These are phyloP conservation scores for Rhodotorula kratochvilovae DNA, from an alignment of 768 basidiomycete species.

Conservation along the genomic window DNA sequence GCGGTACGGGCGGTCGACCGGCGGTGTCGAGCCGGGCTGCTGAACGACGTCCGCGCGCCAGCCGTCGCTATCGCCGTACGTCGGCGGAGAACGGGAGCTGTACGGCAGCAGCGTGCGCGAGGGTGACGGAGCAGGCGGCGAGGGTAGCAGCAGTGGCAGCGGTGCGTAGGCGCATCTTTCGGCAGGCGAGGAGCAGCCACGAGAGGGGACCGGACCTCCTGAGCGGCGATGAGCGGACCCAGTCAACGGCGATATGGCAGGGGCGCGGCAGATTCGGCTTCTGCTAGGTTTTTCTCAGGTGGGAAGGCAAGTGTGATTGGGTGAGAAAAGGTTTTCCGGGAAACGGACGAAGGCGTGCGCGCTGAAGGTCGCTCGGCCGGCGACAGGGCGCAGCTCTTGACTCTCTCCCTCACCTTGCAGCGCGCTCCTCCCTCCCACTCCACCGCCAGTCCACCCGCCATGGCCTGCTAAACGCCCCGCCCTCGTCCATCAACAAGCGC, in stretches of 20 bases:
- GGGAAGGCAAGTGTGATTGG: too few relatives aligned
- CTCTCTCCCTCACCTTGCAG: conserved; percentile 11
- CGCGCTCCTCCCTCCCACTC: conserved; percentile 8
- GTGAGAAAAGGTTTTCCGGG: too few relatives aligned
- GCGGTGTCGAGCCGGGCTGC: conserved; percentile 28
- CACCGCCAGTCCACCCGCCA: not conserved
- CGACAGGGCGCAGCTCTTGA: too few relatives aligned
- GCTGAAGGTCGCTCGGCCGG: too few relatives aligned
- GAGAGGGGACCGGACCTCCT: too few relatives aligned
- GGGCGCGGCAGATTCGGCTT: too few relatives aligned
- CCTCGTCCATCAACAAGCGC: not conserved
- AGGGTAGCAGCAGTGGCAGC: not conserved
- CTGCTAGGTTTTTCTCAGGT: too few relatives aligned
- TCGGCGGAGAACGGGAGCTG: not conserved
- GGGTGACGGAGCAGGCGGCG: not conserved
- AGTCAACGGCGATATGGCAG: too few relatives aligned
- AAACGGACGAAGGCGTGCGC: too few relatives aligned
- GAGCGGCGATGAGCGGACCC: too few relatives aligned
- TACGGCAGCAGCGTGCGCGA: not conserved
- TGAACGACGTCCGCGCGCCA: not conserved
- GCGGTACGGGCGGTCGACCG: conserved; percentile 56
- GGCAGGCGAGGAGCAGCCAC: too few relatives aligned
- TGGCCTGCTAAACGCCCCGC: conserved; percentile 20
- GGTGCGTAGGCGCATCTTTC: not conserved
- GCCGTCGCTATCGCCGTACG: not conserved